These are phyloP conservation scores for Beverwykella pulmonaria DNA, from an alignment of 495 filamentous ascomycete genomes.

Conservation along the genomic window DNA sequence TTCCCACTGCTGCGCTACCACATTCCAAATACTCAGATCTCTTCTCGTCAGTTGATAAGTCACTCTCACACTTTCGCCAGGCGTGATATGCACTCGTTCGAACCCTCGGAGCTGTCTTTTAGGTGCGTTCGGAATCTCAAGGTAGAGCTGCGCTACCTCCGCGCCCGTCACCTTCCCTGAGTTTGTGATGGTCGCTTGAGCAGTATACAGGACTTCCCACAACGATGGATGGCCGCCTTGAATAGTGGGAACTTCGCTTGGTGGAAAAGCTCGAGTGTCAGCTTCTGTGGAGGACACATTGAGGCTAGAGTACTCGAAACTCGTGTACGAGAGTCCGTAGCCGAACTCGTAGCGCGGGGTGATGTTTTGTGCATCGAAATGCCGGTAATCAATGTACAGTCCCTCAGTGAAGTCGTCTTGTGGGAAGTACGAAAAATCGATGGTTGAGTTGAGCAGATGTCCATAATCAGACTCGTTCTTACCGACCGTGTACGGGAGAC, in stretches of 20 bases:
- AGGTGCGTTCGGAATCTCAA: constrained; percentile 41
- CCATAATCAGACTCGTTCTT: constrained; percentile 41
- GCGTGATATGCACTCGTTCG: constrained; percentile 51
- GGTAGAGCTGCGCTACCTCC: constrained; percentile 63
- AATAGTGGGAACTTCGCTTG: constrained; percentile 5
- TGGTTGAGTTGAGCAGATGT: constrained; percentile 26
- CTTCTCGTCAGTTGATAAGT: constrained; percentile 52
- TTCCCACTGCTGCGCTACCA: constrained; percentile 53
- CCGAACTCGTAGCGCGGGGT: constrained; percentile 54
- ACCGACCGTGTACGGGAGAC: constrained; percentile 37
- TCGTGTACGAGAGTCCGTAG: constrained; percentile 40
- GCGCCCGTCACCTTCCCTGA: constrained; percentile 53
- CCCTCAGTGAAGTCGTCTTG: constrained; percentile 52
- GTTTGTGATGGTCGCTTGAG: constrained; percentile 54
- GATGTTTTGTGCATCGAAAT: constrained; percentile 51
- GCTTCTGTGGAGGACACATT: neutral
- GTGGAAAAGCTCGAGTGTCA: neutral
- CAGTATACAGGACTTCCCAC: constrained; percentile 39
- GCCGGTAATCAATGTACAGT: constrained; percentile 55
- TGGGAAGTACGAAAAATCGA: neutral
- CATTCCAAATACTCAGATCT: constrained; percentile 61
- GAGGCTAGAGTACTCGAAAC: constrained; percentile 17
- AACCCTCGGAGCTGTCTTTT: constrained; percentile 60
- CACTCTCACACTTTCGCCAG: constrained; percentile 48
- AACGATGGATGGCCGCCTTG: constrained; percentile 6